Base-by-base conservation (phyloP, 768 basidiomycete species). In the Tulasnella sp. region DNA sequence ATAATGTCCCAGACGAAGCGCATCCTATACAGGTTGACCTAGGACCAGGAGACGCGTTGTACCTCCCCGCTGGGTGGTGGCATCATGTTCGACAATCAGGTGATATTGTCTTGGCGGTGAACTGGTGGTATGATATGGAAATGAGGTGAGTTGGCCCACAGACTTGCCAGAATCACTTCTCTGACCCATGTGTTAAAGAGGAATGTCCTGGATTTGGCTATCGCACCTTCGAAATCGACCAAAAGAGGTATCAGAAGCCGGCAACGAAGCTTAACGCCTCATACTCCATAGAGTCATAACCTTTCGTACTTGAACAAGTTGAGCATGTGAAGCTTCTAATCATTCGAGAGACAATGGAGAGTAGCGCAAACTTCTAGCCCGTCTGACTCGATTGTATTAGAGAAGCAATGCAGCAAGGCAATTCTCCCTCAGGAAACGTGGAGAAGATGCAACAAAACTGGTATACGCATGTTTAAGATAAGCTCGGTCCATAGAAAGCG, bases 51-150 rank as follows among this genome's bases (percentile, higher is more conserved):
- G 85, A 93, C 63, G 82, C 85, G 0, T 71, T 96, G 19, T 94
- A 91, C 70, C 79, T 96, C 19, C 93, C 93, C n/a, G 79, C 85
- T 3, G 84, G 89, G 0, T 96, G 93, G 93, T 94, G 86, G 85
- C 92, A 94, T 68, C 79, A 88, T 66, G 90, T 94, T 34, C 76
- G 80, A 42, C 92, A 96, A 67, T 73, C 78, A 2, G 78, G 75
- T 2, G 73, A 21, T 15, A 56, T 63, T 10, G 59, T 60, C 24
- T 80, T 91, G 60, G 87, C 87, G 1, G 65, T 88, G 21, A 92
- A 92, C 66, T 91, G 86, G 83, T 92, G 89, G 89, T 90, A 88
- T 68, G 89, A 92, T 65, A 76, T 84, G 63, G 85, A 89, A 67
- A 77, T 83, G 68, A 71, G 76, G 57, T 87, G 88, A 12, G 54